A percentile compares a stretch with the other conserved stretches of the same genome.
phyloP scores from a whole-genome alignment of 1,284 basidiomycete genomes.

The Apiotrichum gamsii region DNA sequence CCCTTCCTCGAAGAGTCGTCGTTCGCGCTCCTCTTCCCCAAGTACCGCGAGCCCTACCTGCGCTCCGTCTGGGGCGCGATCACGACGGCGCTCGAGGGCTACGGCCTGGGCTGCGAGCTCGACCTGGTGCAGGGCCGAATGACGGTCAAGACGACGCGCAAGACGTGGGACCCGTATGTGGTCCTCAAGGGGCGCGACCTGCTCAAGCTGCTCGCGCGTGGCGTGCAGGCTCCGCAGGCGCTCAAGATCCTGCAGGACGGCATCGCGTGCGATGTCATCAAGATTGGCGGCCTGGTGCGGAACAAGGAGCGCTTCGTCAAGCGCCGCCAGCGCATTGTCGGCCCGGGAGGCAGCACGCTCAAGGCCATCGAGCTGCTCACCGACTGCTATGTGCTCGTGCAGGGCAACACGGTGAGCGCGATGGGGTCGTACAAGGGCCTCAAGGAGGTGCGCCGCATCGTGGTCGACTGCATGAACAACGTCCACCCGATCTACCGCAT shows the following conservation, averaged over 20 bases:
- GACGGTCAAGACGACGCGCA: slow-evolving; percentile 93
- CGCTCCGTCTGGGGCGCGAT: slow-evolving; percentile 91
- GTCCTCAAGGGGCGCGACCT: slow-evolving; percentile 93
- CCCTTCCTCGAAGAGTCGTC: slow-evolving; percentile 92
- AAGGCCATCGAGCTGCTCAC: slow-evolving; percentile 99
- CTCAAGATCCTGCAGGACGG: slow-evolving; percentile 86
- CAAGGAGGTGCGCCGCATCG: slow-evolving; percentile 91
- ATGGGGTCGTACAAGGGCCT: slow-evolving; percentile 95
- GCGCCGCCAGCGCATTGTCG: slow-evolving; percentile 90
- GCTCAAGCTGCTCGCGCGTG: slow-evolving; percentile 89
- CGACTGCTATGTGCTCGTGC: slow-evolving; percentile 93
- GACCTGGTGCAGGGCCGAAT: slow-evolving; percentile 96
- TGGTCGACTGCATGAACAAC: slow-evolving; percentile 99
- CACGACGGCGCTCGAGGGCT: slow-evolving; percentile 74
- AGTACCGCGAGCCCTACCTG: slow-evolving; percentile 95
- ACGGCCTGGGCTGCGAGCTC: slow-evolving; percentile 83
- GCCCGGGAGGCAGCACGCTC: slow-evolving; percentile 90
- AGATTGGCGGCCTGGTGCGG: slow-evolving; percentile 87
- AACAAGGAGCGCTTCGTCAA: slow-evolving; percentile 99
- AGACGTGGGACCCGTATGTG: slow-evolving; percentile 94
- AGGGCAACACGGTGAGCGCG: slow-evolving; percentile 94
- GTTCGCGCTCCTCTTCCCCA: slow-evolving; percentile 97
- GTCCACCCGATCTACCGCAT: slow-evolving; percentile 99
- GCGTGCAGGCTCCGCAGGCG: slow-evolving; percentile 72
- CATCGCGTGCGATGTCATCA: slow-evolving; percentile 93